Conservation (phyloP, 148 eudicot species). For the Chenopodium berlandieri region DNA sequence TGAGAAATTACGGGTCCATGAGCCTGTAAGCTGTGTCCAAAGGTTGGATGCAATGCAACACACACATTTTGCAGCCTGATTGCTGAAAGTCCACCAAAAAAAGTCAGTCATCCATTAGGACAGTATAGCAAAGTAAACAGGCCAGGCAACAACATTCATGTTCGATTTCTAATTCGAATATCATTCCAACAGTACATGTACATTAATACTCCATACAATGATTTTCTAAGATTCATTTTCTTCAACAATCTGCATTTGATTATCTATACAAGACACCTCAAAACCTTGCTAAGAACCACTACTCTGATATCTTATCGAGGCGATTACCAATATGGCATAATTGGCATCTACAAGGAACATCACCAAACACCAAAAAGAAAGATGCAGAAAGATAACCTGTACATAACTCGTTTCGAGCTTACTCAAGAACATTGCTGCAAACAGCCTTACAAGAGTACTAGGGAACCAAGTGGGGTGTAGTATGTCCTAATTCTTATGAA, state of each 20-base stretch:
- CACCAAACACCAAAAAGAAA: too few relatives aligned
- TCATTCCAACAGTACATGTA: neutral
- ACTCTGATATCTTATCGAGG: neutral
- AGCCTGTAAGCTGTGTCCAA: conserved; percentile 32
- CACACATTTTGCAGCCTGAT: conserved; percentile 33
- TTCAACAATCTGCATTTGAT: neutral
- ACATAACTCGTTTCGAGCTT: neutral
- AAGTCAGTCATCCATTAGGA: conserved; percentile 8
- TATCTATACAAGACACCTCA: neutral
- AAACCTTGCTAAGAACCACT: neutral
- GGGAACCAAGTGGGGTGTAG: too few relatives aligned
- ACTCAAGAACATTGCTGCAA: too few relatives aligned
- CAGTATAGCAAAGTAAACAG: neutral
- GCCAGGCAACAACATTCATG: neutral
- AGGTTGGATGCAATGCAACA: conserved; percentile 26
- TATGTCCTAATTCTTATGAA: neutral
- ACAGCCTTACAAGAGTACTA: too few relatives aligned
- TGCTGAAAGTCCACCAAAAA: conserved; percentile 35
- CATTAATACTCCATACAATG: neutral
- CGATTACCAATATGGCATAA: neutral
- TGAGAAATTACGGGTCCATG: conserved; percentile 37
- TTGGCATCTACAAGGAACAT: neutral
- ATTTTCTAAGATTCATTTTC: neutral
- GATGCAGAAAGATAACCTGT: neutral
- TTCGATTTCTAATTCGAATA: neutral